Evolutionary conservation across 139 green algal species (phyloP), one percentile per base, ranked within the genome.

Genomic region (Edaphochlamys debaryana): DNA sequence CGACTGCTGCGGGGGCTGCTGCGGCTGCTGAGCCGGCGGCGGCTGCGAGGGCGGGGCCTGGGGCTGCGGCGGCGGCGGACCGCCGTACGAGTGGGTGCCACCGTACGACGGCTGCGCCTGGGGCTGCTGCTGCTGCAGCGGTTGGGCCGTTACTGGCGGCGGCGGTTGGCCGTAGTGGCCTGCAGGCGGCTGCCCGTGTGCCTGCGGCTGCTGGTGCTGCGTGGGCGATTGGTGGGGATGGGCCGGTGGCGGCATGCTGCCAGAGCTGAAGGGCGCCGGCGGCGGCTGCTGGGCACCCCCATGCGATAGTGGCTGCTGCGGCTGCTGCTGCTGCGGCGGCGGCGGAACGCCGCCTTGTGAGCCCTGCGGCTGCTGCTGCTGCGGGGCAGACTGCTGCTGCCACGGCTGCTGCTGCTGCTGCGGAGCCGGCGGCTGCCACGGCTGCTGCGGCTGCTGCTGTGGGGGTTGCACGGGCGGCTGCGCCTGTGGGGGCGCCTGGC

Each of bases 361-460:
- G 41, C 1, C 20, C 73, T 37, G 37, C 58, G 25, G 37, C 37
- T 27, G 56, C 37, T 69, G 54, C 64, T 42, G 34, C 64, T 45
- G 64, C 64, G 9, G 32, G 13, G 11, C 34, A 13, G 34, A 34
- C 17, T 69, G 67, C 6, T 69, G 37, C 38, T 38, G 56, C 56
- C 52, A 20, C 38, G 56, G 73, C 73, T 45, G 25, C 52, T 69
- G 73, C 58, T 45, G 73, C 40, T 80, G 73, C 58, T n/a, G 64
- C 8, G 32, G 32, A 3, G 41, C 9, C 8, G 41, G 63, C 11
- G 32, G 32, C 3, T 41, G 63, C 63, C 42, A 15, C 32, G 34
- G 13, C 64, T 69, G 64, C 34, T 41, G 64, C 64, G 15, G 2
- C 34, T 69, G 64, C 34, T 69, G 64, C 34, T 69, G 64, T 6